Base-by-base conservation (phyloP, 805 yeast species). In the Helenozyma rhizophorensis region DNA sequence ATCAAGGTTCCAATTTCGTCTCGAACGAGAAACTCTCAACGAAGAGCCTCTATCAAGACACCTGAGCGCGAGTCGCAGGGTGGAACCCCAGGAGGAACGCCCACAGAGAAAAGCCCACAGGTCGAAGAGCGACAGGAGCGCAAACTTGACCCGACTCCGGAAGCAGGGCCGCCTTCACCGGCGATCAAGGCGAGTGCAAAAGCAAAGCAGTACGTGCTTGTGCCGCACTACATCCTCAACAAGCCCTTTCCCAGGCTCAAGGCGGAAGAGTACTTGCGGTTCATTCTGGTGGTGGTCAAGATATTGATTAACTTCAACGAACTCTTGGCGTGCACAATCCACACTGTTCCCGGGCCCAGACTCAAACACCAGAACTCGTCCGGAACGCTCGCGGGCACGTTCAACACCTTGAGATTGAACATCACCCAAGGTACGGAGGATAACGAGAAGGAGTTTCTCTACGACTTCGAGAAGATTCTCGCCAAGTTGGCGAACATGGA, bases 201-300 rank as follows among this genome's bases (percentile, higher is more conserved):
- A 6, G 42, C 37, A 6, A 54, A 56, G 34, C 55, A 50, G 36
- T 42, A 60, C 16, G 56, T 64, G 8, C 54, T 66, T 7, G 56
- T 65, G 6, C 71, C 72, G 1, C 71, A 66, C 37, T 57, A 57
- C 37, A 62, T 66, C n/a, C 50, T 66, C 27, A 58, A 53, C 37
- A 62, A 63, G 32, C 70, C 71, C 9, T 60, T 66, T 39, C 49
- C 58, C 21, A 59, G 59, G 33, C 48, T 66, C 19, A 47, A 61
- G 16, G 50, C 61, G 12, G 54, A 54, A 33, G 72, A 66, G 38
- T 64, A 59, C 35, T 45, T 64, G 28, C 51, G 48, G 36, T 64
- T 66, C 33, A 47, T 66, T 6, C 52, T 58, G 40, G 41, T 64
- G 0, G 48, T 66, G 5, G 70, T 61, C 4, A 64, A 65, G 37